A percentile compares a stretch with the other conserved stretches of the same genome.
Conservation (phyloP, 2,329 filamentous ascomycete genomes). For the Dissoconium aciculare region DNA sequence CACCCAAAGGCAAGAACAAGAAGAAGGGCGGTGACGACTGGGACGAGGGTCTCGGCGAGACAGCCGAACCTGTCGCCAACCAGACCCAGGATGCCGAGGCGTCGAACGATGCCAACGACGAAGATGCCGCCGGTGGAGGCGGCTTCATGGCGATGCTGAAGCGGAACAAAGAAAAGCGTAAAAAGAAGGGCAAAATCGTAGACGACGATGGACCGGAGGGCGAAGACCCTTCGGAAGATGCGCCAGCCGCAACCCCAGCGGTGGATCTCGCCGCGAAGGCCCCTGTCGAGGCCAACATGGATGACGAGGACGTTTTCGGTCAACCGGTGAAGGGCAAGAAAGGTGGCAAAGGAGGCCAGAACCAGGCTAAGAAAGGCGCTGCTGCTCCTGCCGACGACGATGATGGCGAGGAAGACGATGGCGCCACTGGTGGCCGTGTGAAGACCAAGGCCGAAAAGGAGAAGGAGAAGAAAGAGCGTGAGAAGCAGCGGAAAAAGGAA, state of each 20-base stretch:
- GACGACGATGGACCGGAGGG: constrained; percentile 58
- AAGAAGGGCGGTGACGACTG: constrained; percentile 80
- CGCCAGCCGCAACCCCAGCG: constrained; percentile 25
- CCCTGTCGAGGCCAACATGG: constrained; percentile 58
- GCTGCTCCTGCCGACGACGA: constrained; percentile 34
- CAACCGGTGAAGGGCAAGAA: constrained; percentile 58
- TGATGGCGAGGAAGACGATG: constrained; percentile 36
- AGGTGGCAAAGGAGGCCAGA: constrained; percentile 31
- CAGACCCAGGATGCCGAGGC: constrained; percentile 31
- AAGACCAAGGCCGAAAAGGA: constrained; percentile 98
- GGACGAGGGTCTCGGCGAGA: constrained; percentile 83
- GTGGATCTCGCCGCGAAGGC: constrained; percentile 48
- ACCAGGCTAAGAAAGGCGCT: constrained; percentile 26
- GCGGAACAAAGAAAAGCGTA: constrained; percentile 56
- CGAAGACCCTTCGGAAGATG: constrained; percentile 39
- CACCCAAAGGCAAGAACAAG: constrained; percentile 89
- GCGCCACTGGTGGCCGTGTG: constrained; percentile 48
- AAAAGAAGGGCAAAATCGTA: constrained; percentile 67
- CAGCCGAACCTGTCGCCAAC: constrained; percentile 46
- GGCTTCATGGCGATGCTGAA: constrained; percentile 36
- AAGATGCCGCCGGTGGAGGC: constrained; percentile 33
- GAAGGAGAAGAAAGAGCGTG: constrained; percentile 90
- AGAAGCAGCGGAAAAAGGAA: constrained; percentile 98
- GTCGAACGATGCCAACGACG: constrained; percentile 33
- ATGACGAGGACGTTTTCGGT: constrained; percentile 65